These are phyloP conservation scores for Globisporangium orthogonon DNA, from an alignment of 352 stramenopile genomes.

Conservation along the genomic window DNA sequence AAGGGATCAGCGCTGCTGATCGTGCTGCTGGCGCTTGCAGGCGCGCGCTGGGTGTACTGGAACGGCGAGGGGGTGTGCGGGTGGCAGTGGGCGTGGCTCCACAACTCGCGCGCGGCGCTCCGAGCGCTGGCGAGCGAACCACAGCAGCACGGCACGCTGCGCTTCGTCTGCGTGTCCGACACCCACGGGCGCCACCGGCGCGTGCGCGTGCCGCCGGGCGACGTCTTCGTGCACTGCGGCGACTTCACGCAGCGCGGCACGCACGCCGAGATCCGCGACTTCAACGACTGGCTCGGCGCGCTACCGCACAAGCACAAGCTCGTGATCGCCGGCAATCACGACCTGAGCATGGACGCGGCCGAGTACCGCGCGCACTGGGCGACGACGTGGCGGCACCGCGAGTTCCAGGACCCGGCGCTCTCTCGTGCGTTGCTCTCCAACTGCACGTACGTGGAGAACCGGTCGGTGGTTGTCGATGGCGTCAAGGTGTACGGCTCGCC, in stretches of 20 bases:
- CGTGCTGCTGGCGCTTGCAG: conserved; percentile 14
- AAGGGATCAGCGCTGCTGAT: conserved; percentile 12
- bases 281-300: conserved; percentile 70
- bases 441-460: conserved; percentile 74
- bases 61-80: conserved; percentile 58
- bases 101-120: conserved; percentile 22
- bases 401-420: conserved; percentile 56
- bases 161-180: conserved; percentile 79
- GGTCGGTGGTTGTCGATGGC: conserved; percentile 55
- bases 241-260: conserved; percentile 86
- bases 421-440: conserved; percentile 56
- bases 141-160: conserved; percentile 46
- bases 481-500: conserved; percentile 77
- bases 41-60: conserved; percentile 50
- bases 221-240: conserved; percentile 87
- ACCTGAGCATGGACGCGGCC: conserved; percentile 64
- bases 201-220: conserved; percentile 60
- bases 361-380: conserved; percentile 69
- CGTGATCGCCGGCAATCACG: conserved; percentile 80
- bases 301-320: conserved; percentile 76
- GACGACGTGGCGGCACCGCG: conserved; percentile 38
- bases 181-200: conserved; percentile 69
- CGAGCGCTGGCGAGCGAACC: conserved; percentile 26
- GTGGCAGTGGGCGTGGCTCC: conserved; percentile 38
- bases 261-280: conserved; percentile 62